phyloP scores from a whole-genome alignment of 2,329 filamentous ascomycete genomes.

The Cadophora malorum region DNA sequence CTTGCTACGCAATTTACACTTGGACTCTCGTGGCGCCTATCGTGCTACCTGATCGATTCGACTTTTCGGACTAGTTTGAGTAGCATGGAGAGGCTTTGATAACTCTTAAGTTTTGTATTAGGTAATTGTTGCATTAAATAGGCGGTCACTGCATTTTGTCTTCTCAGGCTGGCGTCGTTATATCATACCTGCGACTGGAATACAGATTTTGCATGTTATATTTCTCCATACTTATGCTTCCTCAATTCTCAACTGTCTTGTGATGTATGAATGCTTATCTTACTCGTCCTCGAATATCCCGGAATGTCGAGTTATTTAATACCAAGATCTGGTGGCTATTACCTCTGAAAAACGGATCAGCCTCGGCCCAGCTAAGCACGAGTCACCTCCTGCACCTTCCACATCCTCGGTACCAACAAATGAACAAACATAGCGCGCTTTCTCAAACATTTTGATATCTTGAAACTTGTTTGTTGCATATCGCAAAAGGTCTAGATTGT shows the following conservation, averaged over 20 bases:
- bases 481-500: background rate
- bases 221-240: background rate
- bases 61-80: constrained; percentile 50
- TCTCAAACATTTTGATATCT: background rate
- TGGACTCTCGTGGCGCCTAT: constrained; percentile 93
- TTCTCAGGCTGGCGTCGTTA: background rate
- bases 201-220: constrained; percentile 7
- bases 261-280: too few relatives aligned
- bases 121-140: constrained; percentile 7
- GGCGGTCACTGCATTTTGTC: constrained; percentile 16
- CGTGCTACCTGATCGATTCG: constrained; percentile 85
- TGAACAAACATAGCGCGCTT: background rate
- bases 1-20: constrained; percentile 91
- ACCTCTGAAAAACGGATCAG: background rate
- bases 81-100: background rate
- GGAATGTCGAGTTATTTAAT: too few relatives aligned
- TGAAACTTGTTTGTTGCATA: background rate
- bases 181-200: constrained; percentile 16
- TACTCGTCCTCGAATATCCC: too few relatives aligned
- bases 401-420: background rate
- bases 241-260: background rate
- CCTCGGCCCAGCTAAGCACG: background rate
- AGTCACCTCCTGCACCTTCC: background rate
- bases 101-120: background rate
- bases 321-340: too few relatives aligned